These are phyloP conservation scores for Bisporella sp. DNA, from an alignment of 2,329 filamentous ascomycete genomes.

Conservation along the genomic window DNA sequence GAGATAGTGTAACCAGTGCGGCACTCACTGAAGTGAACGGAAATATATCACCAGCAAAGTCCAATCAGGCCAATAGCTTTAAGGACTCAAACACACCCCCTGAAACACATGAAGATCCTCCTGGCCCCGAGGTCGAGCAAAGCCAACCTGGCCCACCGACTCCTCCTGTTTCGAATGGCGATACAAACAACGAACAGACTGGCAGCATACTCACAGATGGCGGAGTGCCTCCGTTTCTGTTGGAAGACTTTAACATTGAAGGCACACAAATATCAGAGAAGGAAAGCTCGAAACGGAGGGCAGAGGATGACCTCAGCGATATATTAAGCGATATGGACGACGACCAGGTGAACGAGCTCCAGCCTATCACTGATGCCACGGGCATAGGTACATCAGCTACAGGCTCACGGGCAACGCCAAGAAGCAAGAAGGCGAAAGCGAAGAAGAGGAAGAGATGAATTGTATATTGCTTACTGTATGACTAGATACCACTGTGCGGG, in stretches of 20 bases:
- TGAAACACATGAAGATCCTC: constrained; percentile 38
- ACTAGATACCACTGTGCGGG: not conserved
- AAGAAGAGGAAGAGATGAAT: constrained; percentile 17
- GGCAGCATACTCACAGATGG: constrained; percentile 51
- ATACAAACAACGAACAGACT: constrained; percentile 21
- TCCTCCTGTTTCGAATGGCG: constrained; percentile 59
- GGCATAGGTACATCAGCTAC: constrained; percentile 7
- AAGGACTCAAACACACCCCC: constrained; percentile 37
- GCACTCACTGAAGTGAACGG: constrained; percentile 15
- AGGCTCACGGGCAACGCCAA: constrained; percentile 2
- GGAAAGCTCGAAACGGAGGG: constrained; percentile 51
- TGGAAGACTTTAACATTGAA: constrained; percentile 67
- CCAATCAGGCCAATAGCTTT: constrained; percentile 22
- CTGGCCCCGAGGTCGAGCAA: constrained; percentile 12
- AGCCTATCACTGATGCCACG: constrained; percentile 25
- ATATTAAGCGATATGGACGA: constrained; percentile 89
- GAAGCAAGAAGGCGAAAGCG: constrained; percentile 8
- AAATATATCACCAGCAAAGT: constrained; percentile 10
- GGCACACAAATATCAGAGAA: constrained; percentile 61
- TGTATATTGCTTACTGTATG: not conserved
- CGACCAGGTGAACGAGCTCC: constrained; percentile 70
- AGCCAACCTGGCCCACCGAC: constrained; percentile 46
- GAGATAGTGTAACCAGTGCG: constrained; percentile 7
- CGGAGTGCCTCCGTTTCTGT: constrained; percentile 83
- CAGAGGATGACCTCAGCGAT: constrained; percentile 41